These are phyloP conservation scores for Scheffersomyces amazonensis DNA, from an alignment of 805 yeast genomes.

Conservation along the genomic window DNA sequence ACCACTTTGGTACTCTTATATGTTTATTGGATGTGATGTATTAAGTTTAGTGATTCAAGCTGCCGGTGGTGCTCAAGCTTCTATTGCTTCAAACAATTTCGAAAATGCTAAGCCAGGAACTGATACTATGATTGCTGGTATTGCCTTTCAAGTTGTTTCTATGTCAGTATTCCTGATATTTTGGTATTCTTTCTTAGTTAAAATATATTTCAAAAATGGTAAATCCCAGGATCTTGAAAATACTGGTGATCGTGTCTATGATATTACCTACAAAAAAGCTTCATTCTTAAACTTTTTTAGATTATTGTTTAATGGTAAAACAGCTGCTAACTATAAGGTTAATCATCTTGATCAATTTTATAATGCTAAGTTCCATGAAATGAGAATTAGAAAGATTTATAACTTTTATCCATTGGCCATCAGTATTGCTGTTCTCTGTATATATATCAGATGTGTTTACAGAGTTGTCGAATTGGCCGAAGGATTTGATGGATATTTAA, in stretches of 20 bases:
- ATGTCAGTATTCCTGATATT: slow-evolving; percentile 31
- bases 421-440: slow-evolving; percentile 24
- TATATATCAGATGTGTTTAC: slow-evolving; percentile 32
- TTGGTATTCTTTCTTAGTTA: slow-evolving; percentile 29
- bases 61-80: slow-evolving; percentile 36
- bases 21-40: slow-evolving; percentile 34
- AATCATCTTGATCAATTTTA: slow-evolving; percentile 24
- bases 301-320: slow-evolving; percentile 20
- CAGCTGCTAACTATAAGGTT: slow-evolving; percentile 15
- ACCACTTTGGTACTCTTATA: slow-evolving; percentile 40
- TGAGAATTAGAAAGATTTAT: slow-evolving; percentile 20
- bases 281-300: slow-evolving; percentile 18
- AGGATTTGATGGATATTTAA: slow-evolving; percentile 33
- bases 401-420: slow-evolving; percentile 29
- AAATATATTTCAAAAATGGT: slow-evolving; percentile 21
- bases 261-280: slow-evolving; percentile 3
- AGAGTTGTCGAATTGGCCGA: slow-evolving; percentile 38
- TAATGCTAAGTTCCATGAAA: slow-evolving; percentile 17
- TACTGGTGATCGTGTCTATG: background rate
- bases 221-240: slow-evolving; percentile 2
- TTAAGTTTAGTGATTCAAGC: slow-evolving; percentile 33
- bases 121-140: slow-evolving; percentile 35
- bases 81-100: slow-evolving; percentile 16
- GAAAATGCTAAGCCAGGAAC: slow-evolving; percentile 24
- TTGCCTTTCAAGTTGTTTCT: slow-evolving; percentile 31